These are phyloP conservation scores for Zygoascus meyerae DNA, from an alignment of 1,139 yeast species.

Conservation along the genomic window DNA sequence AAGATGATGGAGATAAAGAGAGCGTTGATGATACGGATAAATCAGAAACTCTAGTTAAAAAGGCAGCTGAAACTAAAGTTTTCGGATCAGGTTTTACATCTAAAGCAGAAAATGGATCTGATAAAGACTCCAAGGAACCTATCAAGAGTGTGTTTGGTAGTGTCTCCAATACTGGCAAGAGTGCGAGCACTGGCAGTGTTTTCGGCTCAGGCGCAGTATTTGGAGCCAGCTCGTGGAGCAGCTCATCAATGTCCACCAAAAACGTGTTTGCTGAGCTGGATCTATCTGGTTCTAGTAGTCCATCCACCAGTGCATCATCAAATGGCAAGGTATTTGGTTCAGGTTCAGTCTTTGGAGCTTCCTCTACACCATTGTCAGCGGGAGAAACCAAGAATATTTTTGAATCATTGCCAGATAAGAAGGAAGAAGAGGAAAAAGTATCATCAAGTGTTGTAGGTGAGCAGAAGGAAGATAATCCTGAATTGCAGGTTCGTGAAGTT, in stretches of 20 bases:
- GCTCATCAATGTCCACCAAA: background rate
- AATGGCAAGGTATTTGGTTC: constrained; percentile 8
- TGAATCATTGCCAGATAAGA: constrained; percentile 2
- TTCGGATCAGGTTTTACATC: constrained; percentile 20
- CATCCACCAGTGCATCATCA: background rate
- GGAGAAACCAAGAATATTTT: constrained; percentile 1
- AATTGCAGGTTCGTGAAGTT: constrained; percentile 38
- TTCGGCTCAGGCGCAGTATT: constrained; percentile 20
- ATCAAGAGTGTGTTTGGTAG: constrained; percentile 16
- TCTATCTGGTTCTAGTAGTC: background rate
- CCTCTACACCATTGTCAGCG: background rate
- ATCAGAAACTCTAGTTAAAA: constrained; percentile 14
- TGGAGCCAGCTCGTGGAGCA: constrained; percentile 15
- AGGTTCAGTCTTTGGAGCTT: constrained; percentile 3
- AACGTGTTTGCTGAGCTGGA: constrained; percentile 2
- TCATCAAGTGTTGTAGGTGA: constrained; percentile 3
- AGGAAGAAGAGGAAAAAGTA: constrained; percentile 1
- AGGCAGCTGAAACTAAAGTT: constrained; percentile 5
- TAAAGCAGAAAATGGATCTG: constrained; percentile 9
- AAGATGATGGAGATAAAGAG: constrained; percentile 2
- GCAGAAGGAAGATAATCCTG: constrained; percentile 7
- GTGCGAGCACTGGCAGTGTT: constrained; percentile 14
- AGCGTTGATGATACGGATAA: no score
- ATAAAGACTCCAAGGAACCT: constrained; percentile 13
- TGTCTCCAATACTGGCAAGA: constrained; percentile 28